Evolutionary conservation across 306 rosid species (phyloP).

Genomic region (Casuarina cunninghamiana): DNA sequence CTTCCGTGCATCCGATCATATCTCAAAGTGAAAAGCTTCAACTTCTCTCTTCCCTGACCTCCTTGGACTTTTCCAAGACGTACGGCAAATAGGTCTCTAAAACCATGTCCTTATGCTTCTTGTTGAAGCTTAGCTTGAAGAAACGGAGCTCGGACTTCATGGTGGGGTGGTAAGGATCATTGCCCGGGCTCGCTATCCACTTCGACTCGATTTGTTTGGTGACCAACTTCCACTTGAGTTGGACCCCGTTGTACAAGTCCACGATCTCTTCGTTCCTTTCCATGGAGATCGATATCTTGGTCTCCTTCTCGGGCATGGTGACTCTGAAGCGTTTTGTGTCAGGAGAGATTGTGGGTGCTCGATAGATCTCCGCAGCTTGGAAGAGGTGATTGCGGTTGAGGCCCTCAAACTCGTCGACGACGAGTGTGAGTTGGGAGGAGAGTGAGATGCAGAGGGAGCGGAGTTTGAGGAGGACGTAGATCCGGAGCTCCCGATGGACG

Average conservation of each 20-base stretch:
- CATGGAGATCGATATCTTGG: conserved; percentile 11
- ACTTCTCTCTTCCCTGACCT: not conserved
- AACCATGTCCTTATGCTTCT: not conserved
- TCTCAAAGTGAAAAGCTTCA: not conserved
- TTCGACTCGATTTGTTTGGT: conserved; percentile 6
- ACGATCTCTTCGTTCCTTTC: conserved; percentile 17
- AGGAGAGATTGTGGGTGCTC: conserved; percentile 19
- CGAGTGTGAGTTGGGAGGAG: conserved; percentile 27
- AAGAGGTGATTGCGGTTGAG: conserved; percentile 26
- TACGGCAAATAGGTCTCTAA: not conserved
- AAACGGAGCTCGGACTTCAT: not conserved
- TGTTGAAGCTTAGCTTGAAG: not conserved
- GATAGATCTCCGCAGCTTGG: conserved; percentile 26
- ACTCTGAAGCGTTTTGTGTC: conserved; percentile 16
- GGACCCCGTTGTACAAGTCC: conserved; percentile 20
- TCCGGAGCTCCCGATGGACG: conserved; percentile 16
- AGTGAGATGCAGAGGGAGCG: not conserved
- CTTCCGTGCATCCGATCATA: not conserved
- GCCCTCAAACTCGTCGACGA: conserved; percentile 31
- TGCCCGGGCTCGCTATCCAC: not conserved
- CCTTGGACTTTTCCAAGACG: not conserved
- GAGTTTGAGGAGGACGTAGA: conserved; percentile 5
- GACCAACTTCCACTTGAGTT: conserved; percentile 26
- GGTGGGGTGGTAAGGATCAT: not conserved
- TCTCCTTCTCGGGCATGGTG: conserved; percentile 18